A percentile compares a stretch with the other conserved stretches of the same genome.
Conservation (phyloP, 2,329 filamentous ascomycete species). For the Xylaria multiplex region DNA sequence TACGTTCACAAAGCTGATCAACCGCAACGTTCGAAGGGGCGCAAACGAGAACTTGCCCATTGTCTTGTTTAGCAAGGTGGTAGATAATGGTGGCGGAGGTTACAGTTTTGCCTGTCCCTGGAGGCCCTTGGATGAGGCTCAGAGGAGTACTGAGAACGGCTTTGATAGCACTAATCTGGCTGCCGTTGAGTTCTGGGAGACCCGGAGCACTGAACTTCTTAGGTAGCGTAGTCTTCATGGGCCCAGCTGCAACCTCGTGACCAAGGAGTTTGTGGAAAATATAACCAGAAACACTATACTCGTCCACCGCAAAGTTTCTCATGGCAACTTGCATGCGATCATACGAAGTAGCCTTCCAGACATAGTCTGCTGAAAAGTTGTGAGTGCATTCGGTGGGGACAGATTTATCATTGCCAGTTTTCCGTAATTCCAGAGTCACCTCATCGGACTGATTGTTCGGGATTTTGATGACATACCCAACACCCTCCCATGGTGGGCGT, state of each 20-base stretch:
- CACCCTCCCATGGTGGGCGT: conserved; percentile 92
- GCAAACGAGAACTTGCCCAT: conserved; percentile 93
- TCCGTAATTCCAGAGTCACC: conserved; percentile 92
- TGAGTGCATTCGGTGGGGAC: conserved; percentile 96
- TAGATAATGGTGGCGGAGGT: conserved; percentile 99
- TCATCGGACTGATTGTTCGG: conserved; percentile 99
- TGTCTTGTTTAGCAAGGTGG: conserved; percentile 93
- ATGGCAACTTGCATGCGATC: conserved; percentile 99
- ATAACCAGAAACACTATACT: conserved; percentile 98
- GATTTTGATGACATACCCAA: conserved; percentile 99
- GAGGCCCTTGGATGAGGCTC: conserved; percentile 95
- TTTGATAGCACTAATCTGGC: conserved; percentile 96
- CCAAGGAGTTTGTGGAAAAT: conserved; percentile 97
- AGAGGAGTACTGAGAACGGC: conserved; percentile 92
- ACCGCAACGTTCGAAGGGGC: conserved; percentile 98
- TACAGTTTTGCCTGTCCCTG: conserved; percentile 97
- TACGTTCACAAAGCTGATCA: conserved; percentile 96
- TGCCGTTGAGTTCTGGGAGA: conserved; percentile 92
- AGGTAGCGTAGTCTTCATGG: conserved; percentile 94
- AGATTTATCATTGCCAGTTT: conserved; percentile 94
- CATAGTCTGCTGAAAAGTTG: conserved; percentile 98
- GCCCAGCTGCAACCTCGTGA: conserved; percentile 91
- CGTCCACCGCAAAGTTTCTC: conserved; percentile 98
- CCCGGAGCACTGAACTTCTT: conserved; percentile 97
- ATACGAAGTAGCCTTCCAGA: conserved; percentile 99